Base-by-base conservation (phyloP, 352 stramenopile genomes). In the Pythium volutum region DNA sequence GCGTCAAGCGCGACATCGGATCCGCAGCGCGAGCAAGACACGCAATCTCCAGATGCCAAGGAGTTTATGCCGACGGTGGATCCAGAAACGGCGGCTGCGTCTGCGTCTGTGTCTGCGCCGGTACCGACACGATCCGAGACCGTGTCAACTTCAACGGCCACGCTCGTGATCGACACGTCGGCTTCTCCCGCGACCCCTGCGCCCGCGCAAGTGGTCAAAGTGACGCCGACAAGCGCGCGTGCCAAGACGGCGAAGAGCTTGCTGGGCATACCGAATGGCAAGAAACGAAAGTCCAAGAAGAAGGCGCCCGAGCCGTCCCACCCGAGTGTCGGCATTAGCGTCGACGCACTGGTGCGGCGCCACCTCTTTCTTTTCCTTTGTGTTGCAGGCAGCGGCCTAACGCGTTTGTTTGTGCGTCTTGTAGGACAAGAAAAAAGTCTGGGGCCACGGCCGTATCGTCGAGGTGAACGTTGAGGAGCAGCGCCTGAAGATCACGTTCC, bases 401-500 rank as follows among this genome's bases (percentile, higher is more conserved):
- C 33, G 31, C 12, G 7, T 15, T 49, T 1, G 20, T 43, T 25
- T 43, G 36, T 39, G 6, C 11, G 7, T 43, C 18, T 27, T 23
- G 22, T 29, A 84, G 75, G 83, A 93, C 62, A 79, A 73, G 62
- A 88, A 89, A 47, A 85, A 84, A 69, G 45, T 84, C 18, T 93
- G 83, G 83, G 77, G 67, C 9, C 75, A 89, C 56, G 83, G 79
- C 39, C 73, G 76, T 54, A 93, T 93, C 59, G 75, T 90, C 43
- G 73, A 71, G 29, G 88, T 80, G 59, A 78, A 91, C 52, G 33
- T 77, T 5, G 67, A 47, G 15, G 79, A 78, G 49, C 68, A 87
- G 51, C 84, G 84, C 54, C 77, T 93, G 57, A 77, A 78, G 52
- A 80, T 93, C 52, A 78, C 85, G 41, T 93, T 93, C 49, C 71